Percentiles rank a stretch among this genome's conserved stretches.
Evolutionary conservation across 139 green algal genomes (phyloP).

Genomic region (Volvox africanus): DNA sequence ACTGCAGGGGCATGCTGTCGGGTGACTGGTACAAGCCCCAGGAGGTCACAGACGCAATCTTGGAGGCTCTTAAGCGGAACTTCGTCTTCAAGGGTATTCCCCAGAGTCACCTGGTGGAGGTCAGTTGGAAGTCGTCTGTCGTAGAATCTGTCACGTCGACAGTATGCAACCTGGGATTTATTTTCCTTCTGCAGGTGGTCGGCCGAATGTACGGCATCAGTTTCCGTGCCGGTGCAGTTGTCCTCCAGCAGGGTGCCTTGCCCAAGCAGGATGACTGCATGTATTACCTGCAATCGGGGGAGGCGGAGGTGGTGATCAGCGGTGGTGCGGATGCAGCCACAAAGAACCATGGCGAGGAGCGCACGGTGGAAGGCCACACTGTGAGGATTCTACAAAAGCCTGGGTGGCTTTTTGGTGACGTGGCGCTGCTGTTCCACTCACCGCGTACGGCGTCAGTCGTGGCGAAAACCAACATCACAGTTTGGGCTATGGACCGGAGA

Average conservation of each 20-base stretch:
- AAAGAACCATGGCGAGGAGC: slow-evolving; percentile 56
- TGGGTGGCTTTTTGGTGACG: slow-evolving; percentile 85
- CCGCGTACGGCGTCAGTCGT: slow-evolving; percentile 79
- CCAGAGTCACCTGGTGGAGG: slow-evolving; percentile 64
- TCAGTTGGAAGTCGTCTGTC: slow-evolving; percentile 3
- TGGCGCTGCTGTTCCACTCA: slow-evolving; percentile 82
- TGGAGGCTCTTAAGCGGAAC: slow-evolving; percentile 67
- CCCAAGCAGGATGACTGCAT: slow-evolving; percentile 77
- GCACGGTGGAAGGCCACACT: slow-evolving; percentile 66
- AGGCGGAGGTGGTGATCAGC: slow-evolving; percentile 80
- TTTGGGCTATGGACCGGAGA: slow-evolving; percentile 78
- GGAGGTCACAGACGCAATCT: slow-evolving; percentile 66
- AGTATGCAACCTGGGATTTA: too few species aligned
- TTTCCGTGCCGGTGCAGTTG: slow-evolving; percentile 65
- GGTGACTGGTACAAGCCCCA: slow-evolving; percentile 61
- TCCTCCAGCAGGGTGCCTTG: slow-evolving; percentile 80
- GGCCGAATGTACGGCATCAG: slow-evolving; percentile 72
- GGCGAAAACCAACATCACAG: slow-evolving; percentile 68
- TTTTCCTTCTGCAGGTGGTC: slow-evolving; percentile 54
- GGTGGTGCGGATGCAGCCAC: slow-evolving; percentile 50
- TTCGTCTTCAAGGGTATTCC: slow-evolving; percentile 80
- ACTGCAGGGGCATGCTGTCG: background rate
- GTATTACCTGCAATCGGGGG: slow-evolving; percentile 78
- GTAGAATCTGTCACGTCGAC: too few species aligned
- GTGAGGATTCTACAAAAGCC: slow-evolving; percentile 75